Evolutionary conservation across 2,329 filamentous ascomycete genomes (phyloP), one percentile per base, ranked within the genome.

Genomic region (Hymenoscyphus salicellus): DNA sequence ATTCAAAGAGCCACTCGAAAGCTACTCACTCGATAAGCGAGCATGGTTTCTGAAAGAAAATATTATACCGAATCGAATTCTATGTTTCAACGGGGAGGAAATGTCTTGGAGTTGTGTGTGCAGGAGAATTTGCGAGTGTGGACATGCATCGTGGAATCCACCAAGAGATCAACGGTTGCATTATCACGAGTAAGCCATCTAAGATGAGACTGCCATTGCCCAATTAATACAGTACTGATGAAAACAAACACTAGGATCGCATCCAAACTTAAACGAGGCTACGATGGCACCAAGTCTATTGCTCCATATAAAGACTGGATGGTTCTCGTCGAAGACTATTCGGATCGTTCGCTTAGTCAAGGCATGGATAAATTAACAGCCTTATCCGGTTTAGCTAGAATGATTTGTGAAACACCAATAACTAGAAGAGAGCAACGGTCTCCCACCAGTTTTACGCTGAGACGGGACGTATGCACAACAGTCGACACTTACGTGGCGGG

Each of bases 31-130:
- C 4, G 52, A 61, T 32, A 61, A 38, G 30, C 38, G 49, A 5
- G 58, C 33, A 2, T 61, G 49, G 58, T 64, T 52, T 28, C 52
- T 61, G 7, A 49, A 64, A 28, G 58, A 64, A 33, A 38, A 26
- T 43, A 16, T 64, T 8, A 23, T 61, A 30, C 36, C 58, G 1
- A 64, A 26, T 28, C 63, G 49, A 0, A 58, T 33, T 36, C 5
- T 64, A 20, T 61, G 58, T 30, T 64, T 61, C 11, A 49, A 64
- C 20, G 52, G 63, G 17, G 32, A 61, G 16, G 63, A 61, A 61
- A 64, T 58, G 63, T 20, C 36, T n/a, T 64, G 49, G 49, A 58
- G 61, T 16, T 64, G 62, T 32, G 10, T 20, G 7, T 28, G 26
- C 16, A 41, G 63, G 26, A 61, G 36, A 26, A 49, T 55, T 30